Evolutionary conservation across 2,329 filamentous ascomycete genomes (phyloP).

Genomic region (Claviceps sp.): DNA sequence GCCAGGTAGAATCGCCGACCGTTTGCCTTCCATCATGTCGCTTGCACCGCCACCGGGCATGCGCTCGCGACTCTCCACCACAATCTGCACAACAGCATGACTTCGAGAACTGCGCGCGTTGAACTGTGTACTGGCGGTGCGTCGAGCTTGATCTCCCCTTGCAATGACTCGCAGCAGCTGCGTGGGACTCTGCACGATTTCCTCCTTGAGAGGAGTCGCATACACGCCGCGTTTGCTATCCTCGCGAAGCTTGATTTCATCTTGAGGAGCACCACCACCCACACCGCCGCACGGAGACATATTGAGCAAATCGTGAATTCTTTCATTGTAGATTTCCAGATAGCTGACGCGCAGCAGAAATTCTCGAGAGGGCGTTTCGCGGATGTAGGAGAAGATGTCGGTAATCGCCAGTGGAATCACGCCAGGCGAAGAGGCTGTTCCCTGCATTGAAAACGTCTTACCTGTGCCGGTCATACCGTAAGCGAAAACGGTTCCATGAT

Average conservation of each 20-base stretch:
- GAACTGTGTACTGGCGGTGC: constrained; percentile 91
- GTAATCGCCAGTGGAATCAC: constrained; percentile 96
- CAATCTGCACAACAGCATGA: constrained; percentile 96
- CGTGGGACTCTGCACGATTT: constrained; percentile 96
- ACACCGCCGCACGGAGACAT: constrained; percentile 48
- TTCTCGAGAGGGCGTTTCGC: constrained; percentile 87
- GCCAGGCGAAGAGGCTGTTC: constrained; percentile 85
- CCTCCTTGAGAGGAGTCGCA: constrained; percentile 89
- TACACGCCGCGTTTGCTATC: constrained; percentile 95
- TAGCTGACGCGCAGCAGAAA: constrained; percentile 95
- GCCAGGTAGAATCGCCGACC: constrained; percentile 60
- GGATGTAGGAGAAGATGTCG: constrained; percentile 97
- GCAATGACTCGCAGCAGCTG: constrained; percentile 91
- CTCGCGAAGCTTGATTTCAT: constrained; percentile 94
- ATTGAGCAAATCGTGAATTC: constrained; percentile 83
- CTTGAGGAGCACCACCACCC: constrained; percentile 46
- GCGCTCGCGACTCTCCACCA: constrained; percentile 90
- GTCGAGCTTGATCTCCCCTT: constrained; percentile 76
- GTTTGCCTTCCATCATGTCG: constrained; percentile 35
- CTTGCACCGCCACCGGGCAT: constrained; percentile 41
- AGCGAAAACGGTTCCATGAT: constrained; percentile 94
- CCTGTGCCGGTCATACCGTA: constrained; percentile 99
- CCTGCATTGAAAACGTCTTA: constrained; percentile 99
- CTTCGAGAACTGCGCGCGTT: constrained; percentile 93
- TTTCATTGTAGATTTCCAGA: constrained; percentile 97